A percentile compares a stretch with the other conserved stretches of the same genome.
These are phyloP conservation scores for Pseudogymnoascus sp. DNA, from an alignment of 2,329 filamentous ascomycete species.

Conservation along the genomic window DNA sequence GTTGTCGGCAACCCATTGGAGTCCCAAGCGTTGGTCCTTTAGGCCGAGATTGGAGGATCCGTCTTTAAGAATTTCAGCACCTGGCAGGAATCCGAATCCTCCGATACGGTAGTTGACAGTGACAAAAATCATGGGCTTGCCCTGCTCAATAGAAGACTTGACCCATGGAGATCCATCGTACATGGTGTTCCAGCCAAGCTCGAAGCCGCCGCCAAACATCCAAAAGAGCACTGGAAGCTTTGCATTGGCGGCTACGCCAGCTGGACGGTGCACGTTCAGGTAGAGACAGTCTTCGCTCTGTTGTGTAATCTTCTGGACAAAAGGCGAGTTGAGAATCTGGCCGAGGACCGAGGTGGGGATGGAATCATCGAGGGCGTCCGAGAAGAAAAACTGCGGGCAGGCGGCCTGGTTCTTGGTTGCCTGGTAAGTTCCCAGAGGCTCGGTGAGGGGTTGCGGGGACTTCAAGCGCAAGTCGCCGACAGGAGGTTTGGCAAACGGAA, in stretches of 20 bases:
- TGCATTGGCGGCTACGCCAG: constrained; percentile 41
- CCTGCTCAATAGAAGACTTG: constrained; percentile 34
- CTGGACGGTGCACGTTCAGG: constrained; percentile 49
- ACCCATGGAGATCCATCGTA: constrained; percentile 45
- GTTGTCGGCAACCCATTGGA: constrained; percentile 72
- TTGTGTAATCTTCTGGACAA: constrained; percentile 47
- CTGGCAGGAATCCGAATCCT: constrained; percentile 66
- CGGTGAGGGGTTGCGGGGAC: constrained; percentile 53
- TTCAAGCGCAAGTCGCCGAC: constrained; percentile 57
- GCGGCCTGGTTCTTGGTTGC: constrained; percentile 49
- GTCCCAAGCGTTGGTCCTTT: constrained; percentile 61
- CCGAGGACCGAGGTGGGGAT: constrained; percentile 34
- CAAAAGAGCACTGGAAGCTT: constrained; percentile 61
- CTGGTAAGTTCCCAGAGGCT: constrained; percentile 49
- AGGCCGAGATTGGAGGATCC: constrained; percentile 63
- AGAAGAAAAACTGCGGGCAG: constrained; percentile 65
- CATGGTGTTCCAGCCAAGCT: constrained; percentile 41
- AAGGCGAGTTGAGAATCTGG: constrained; percentile 42
- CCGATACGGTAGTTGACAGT: constrained; percentile 70
- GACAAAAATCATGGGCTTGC: constrained; percentile 64
- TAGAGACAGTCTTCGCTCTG: constrained; percentile 57
- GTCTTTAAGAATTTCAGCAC: constrained; percentile 57
- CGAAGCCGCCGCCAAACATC: constrained; percentile 62
- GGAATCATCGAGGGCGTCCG: constrained; percentile 33
- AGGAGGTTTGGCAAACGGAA: constrained; percentile 67